These are phyloP conservation scores for Sporodiniella umbellata DNA, from an alignment of 371 early-diverging fungal species.

Conservation along the genomic window DNA sequence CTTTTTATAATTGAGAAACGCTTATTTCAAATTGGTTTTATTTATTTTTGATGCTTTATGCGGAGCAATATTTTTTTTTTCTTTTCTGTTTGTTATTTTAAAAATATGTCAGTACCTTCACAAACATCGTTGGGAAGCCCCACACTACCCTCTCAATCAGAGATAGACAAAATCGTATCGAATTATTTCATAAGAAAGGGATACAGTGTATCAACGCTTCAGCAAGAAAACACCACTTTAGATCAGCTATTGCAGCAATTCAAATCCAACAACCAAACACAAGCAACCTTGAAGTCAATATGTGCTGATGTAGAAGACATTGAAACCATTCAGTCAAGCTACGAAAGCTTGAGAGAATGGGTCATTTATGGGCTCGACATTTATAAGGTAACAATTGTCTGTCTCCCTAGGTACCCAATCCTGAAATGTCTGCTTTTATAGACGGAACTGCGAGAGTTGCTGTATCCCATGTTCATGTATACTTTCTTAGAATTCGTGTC, in stretches of 20 bases:
- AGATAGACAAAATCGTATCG: conserved; percentile 34
- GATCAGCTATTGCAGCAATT: conserved; percentile 28
- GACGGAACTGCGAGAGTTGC: conserved; percentile 81
- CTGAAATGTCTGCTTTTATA: conserved; percentile 28
- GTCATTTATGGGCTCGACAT: conserved; percentile 93
- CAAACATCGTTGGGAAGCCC: conserved; percentile 7
- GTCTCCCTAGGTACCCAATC: neutral
- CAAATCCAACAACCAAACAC: conserved; percentile 4
- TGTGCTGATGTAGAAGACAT: conserved; percentile 72
- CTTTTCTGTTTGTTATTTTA: neutral
- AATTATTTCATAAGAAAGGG: conserved; percentile 43
- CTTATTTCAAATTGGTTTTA: too few relatives aligned
- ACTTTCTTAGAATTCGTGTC: conserved; percentile 88
- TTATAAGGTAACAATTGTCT: conserved; percentile 66
- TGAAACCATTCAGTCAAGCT: conserved; percentile 73
- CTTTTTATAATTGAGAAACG: too few relatives aligned
- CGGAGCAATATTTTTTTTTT: neutral
- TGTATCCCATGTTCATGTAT: conserved; percentile 96
- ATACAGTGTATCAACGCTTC: conserved; percentile 29
- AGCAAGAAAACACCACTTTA: conserved; percentile 25
- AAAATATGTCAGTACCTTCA: conserved; percentile 14
- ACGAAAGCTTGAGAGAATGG: conserved; percentile 85
- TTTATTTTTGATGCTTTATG: neutral
- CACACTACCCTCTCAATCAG: conserved; percentile 23
- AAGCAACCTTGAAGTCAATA: conserved; percentile 43